Conservation (phyloP, 768 basidiomycete genomes). For the Boletus reticuloceps region DNA sequence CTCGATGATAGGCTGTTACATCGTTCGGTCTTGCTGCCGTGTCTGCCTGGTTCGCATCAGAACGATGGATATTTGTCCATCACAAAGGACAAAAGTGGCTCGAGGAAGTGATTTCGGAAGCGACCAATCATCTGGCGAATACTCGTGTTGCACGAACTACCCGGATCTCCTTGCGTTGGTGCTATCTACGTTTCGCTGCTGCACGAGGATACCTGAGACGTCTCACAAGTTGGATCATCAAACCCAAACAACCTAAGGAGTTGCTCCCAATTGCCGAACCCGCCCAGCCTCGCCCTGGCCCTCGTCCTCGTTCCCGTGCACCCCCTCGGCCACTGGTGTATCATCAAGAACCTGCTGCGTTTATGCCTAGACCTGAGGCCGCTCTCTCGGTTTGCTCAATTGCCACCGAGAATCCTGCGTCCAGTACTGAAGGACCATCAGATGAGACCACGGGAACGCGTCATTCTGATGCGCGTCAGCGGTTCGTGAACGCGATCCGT, state of each 20-base stretch:
- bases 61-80: constrained; percentile 46
- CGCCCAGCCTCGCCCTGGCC: constrained; percentile 14
- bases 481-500: constrained; percentile 44
- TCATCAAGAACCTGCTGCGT: constrained; percentile 20
- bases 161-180: constrained; percentile 27
- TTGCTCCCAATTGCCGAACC: constrained; percentile 23
- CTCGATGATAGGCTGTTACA: constrained; percentile 30
- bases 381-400: constrained; percentile 27
- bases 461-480: constrained; percentile 31
- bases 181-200: constrained; percentile 16
- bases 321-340: constrained; percentile 13
- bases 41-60: constrained; percentile 52
- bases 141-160: constrained; percentile 24
- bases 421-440: constrained; percentile 25
- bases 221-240: constrained; percentile 25
- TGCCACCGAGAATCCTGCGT: constrained; percentile 25
- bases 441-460: constrained; percentile 27
- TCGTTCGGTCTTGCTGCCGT: constrained; percentile 48
- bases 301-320: constrained; percentile 9
- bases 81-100: constrained; percentile 54
- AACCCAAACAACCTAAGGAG: constrained; percentile 19
- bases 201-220: constrained; percentile 23
- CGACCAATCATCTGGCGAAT: constrained; percentile 24
- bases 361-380: constrained; percentile 18
- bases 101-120: constrained; percentile 39